Base-by-base conservation (phyloP, 75 land plant genomes). In the Picea glauca region DNA sequence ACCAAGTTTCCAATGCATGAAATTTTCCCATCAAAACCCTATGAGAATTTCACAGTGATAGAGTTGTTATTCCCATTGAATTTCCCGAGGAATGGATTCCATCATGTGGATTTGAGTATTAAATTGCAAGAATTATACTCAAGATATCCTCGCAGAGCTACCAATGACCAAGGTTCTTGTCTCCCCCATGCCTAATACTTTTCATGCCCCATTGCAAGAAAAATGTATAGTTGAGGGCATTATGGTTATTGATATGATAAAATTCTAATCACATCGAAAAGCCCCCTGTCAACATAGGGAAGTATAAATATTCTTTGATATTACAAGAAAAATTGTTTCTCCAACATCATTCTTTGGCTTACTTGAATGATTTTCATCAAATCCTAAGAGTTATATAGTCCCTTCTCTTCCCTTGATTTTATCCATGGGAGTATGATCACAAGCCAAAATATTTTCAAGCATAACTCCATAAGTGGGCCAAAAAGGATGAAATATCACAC, bases 401-500 rank as follows among this genome's bases (percentile, higher is more conserved):
- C 26, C 26, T 26, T 26, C 0, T 26, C 26, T 26, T 26, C 26
- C 26, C 26, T 26, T 26, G 26, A 26, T 26, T 26, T 26, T 26
- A 26, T 26, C 26, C 26, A 26, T 26, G 8, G 91, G 54, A 65
- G 88, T 67, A 31, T 88, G 84, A 76, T 93, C 90, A 58, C 83
- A 79, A 74, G 89, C 80, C 80, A 83, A 83, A 80, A 98, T 85
- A 82, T 87, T 91, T 83, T 98, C 98, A 54, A 98, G 81, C 14
- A 95, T 80, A 58, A 81, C 94, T 58, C 99, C 99, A 85, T 98
- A 98, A 3, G 96, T 95, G 84, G 80, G 92, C 86, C 99, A 94
- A 74, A 96, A 96, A 38, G 96, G 93, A 72, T 96, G 99, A 63
- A 96, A 93, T 11, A 96, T 90, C 62, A 96, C 66, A 54, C 88